Conservation (phyloP, 1,139 yeast genomes). For the Entelexis paramagnoliae region DNA sequence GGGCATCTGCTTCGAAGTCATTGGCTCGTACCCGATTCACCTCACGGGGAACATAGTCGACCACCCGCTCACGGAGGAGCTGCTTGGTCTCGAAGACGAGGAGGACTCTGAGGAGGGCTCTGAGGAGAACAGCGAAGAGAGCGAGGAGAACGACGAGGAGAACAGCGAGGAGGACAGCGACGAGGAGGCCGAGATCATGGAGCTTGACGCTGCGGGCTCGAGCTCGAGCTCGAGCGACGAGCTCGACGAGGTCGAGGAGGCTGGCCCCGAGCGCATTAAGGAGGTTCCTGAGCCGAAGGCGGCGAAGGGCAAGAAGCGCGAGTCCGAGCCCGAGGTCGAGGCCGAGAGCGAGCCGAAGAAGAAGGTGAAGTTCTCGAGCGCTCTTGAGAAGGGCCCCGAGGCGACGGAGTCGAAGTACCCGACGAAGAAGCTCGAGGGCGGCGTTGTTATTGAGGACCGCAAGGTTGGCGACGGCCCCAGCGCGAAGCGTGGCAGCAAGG, state of each 20-base stretch:
- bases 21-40: slow-evolving; percentile 91
- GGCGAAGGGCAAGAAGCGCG: slow-evolving; percentile 33
- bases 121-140: slow-evolving; percentile 74
- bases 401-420: slow-evolving; percentile 31
- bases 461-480: slow-evolving; percentile 75
- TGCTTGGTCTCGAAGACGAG: slow-evolving; percentile 45
- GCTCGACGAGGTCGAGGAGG: slow-evolving; percentile 34
- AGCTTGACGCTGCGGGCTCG: slow-evolving; percentile 45
- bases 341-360: slow-evolving; percentile 30
- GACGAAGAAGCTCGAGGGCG: slow-evolving; percentile 74
- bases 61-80: slow-evolving; percentile 52
- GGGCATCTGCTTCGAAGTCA: slow-evolving; percentile 85
- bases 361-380: slow-evolving; percentile 78
- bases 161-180: slow-evolving; percentile 30
- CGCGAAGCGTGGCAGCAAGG: slow-evolving; percentile 83
- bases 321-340: slow-evolving; percentile 31
- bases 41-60: slow-evolving; percentile 91
- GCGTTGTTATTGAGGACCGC: slow-evolving; percentile 88
- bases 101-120: slow-evolving; percentile 77
- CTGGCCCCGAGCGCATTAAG: slow-evolving; percentile 35
- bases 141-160: slow-evolving; percentile 40
- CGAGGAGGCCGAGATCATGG: slow-evolving; percentile 87
- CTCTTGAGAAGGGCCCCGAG: slow-evolving; percentile 84
- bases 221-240: slow-evolving; percentile 41
- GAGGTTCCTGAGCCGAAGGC: slow-evolving; percentile 35